Evolutionary conservation across 208 protist species (phyloP).

Genomic region (Trypanosoma rangeli): DNA sequence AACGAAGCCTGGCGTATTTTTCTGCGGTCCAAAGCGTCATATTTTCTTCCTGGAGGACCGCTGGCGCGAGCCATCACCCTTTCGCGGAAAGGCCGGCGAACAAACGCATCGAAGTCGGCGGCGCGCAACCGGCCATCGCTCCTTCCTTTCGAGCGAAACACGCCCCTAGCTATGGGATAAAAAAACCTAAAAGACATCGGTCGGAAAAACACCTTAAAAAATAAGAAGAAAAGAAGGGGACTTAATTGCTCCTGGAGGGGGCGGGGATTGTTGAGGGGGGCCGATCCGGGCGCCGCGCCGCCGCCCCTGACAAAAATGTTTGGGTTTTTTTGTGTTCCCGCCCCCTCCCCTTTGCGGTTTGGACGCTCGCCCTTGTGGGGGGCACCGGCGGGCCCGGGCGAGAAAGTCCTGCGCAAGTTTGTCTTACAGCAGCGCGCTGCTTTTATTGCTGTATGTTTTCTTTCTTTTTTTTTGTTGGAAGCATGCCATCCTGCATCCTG

Average conservation of each 20-base stretch:
- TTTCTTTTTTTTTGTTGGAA: slow-evolving; percentile 1
- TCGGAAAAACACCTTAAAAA: background rate
- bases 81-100: slow-evolving; percentile 43
- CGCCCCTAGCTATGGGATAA: slow-evolving; percentile 21
- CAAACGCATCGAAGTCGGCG: slow-evolving; percentile 33
- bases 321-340: background rate
- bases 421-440: no score
- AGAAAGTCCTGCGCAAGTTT: no score
- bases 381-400: no score
- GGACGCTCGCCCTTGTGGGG: background rate
- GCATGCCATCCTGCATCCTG: no score
- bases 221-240: slow-evolving; percentile 17
- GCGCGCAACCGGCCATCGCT: slow-evolving; percentile 34
- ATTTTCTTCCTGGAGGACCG: background rate
- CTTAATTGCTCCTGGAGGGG: no score
- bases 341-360: background rate
- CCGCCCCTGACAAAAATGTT: no score
- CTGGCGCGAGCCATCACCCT: slow-evolving; percentile 25
- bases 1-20: slow-evolving; percentile 18
- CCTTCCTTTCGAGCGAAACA: slow-evolving; percentile 33
- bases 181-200: slow-evolving; percentile 61
- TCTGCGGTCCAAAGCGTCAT: slow-evolving; percentile 34
- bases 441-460: background rate
- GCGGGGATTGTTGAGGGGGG: no score
- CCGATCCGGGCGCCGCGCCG: no score